Base-by-base conservation (phyloP, 148 eudicot species). In the Camellia granthamiana region DNA sequence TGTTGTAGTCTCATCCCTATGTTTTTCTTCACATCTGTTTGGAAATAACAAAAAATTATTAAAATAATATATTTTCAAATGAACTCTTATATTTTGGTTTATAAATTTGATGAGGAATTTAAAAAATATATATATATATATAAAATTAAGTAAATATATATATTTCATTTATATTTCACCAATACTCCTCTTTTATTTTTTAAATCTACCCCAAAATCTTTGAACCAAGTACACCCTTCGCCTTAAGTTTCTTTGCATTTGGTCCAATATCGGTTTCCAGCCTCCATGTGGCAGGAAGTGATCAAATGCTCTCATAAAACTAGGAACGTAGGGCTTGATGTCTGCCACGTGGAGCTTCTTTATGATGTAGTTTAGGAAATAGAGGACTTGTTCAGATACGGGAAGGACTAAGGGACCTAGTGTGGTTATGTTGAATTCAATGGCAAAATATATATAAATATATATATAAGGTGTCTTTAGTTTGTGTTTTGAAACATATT, bases 381-480 rank as follows among this genome's bases (percentile, higher is more conserved):
- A 80, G 0, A 12, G 69, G 16, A 83, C 7, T 81, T 82, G 44
- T 62, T 84, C 89, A 2, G 86, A 76, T 60, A 51, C 10, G 52
- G 88, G 89, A 30, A 86, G 82, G 84, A 84, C 72, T 13, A 76
- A 42, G 15, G 74, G 63, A 13, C 72, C 86, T n/a, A 84, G 54
- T 18, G 65, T 12, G 60, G 64, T 59, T 42, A 88, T n/a, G 72
- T 88, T 74, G 1, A 77, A 73, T 61, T 70, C 64, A 15, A 88
- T 78, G 3, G 88, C 79, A 23, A 23, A 0, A 23, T 23, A 23
- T 23, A 23, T 23, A 23, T 23, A 23, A 0, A 23, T 23, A 23
- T 23, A 23, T 23, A 23, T 23, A 23, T 23, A 23, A 23, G 23
- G 23, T 23, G 23, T 23, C 23, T 23, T 23, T 23, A 23, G 23